Evolutionary conservation across 1,139 yeast genomes (phyloP).

Genomic region (Yamadazyma conglobata): DNA sequence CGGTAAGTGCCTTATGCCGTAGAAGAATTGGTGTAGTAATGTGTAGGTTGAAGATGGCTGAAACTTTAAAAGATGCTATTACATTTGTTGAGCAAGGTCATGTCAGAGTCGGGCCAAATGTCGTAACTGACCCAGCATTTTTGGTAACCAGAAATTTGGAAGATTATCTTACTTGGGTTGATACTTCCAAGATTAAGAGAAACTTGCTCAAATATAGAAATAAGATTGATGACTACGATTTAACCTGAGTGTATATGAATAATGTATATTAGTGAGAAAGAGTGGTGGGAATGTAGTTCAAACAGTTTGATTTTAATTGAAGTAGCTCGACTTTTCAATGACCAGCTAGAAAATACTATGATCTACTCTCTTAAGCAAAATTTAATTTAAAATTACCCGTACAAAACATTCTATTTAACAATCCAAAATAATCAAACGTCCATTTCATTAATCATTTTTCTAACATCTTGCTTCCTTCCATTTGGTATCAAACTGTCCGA

Average conservation of each 20-base stretch:
- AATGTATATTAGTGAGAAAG: conserved; percentile 14
- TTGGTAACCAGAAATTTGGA: conserved; percentile 90
- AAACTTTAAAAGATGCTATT: conserved; percentile 82
- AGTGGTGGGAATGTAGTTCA: too few relatives aligned
- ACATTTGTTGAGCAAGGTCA: conserved; percentile 96
- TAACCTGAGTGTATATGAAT: conserved; percentile 32
- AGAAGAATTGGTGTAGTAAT: conserved; percentile 92
- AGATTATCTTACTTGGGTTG: conserved; percentile 97
- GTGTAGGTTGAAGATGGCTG: conserved; percentile 95
- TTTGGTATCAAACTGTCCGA: conserved; percentile 39
- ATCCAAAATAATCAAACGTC: conserved; percentile 2
- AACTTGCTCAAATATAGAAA: conserved; percentile 87
- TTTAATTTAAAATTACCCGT: too few relatives aligned
- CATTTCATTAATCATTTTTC: conserved; percentile 41
- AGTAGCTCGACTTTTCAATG: too few relatives aligned
- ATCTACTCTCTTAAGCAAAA: too few relatives aligned
- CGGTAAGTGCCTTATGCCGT: conserved; percentile 90
- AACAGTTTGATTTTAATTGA: too few relatives aligned
- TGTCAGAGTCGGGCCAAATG: conserved; percentile 94
- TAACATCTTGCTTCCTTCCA: conserved; percentile 36
- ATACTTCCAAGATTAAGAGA: conserved; percentile 86
- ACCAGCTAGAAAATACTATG: too few relatives aligned
- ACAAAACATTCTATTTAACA: neutral
- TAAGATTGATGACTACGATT: conserved; percentile 74
- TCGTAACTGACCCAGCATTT: conserved; percentile 93